Percentiles rank a stretch among this genome's conserved stretches.
These are phyloP conservation scores for Fusarium begoniae DNA, from an alignment of 2,329 filamentous ascomycete genomes.

Conservation along the genomic window DNA sequence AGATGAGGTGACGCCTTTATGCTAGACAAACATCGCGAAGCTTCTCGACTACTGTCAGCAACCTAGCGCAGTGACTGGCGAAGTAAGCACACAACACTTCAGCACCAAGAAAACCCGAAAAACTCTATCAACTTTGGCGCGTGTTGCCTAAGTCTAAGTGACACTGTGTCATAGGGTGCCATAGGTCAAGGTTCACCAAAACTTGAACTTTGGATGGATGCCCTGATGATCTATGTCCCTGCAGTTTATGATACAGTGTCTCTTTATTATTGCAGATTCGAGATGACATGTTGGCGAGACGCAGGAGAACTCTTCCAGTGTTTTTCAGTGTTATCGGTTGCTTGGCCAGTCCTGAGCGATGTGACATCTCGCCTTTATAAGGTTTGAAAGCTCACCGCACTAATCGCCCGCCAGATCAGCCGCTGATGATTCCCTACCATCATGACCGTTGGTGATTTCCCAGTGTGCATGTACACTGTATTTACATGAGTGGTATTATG, in stretches of 20 bases:
- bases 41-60: background rate
- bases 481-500: rapidly evolving
- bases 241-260: background rate
- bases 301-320: background rate
- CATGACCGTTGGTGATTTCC: background rate
- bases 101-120: rapidly evolving
- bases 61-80: background rate
- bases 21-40: rapidly evolving
- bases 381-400: background rate
- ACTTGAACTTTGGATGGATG: background rate
- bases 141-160: background rate
- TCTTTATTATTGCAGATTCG: background rate
- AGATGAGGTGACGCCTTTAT: no score
- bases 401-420: background rate
- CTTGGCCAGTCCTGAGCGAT: no score
- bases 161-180: background rate
- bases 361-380: background rate
- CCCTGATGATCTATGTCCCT: background rate
- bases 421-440: background rate
- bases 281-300: background rate
- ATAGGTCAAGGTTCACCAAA: background rate
- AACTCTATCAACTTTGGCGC: no score
- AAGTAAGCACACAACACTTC: background rate
- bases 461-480: no score
- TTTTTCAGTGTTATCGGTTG: rapidly evolving